These are phyloP conservation scores for Eucalyptus erythrocorys DNA, from an alignment of 345 rosid genomes.

Conservation along the genomic window DNA sequence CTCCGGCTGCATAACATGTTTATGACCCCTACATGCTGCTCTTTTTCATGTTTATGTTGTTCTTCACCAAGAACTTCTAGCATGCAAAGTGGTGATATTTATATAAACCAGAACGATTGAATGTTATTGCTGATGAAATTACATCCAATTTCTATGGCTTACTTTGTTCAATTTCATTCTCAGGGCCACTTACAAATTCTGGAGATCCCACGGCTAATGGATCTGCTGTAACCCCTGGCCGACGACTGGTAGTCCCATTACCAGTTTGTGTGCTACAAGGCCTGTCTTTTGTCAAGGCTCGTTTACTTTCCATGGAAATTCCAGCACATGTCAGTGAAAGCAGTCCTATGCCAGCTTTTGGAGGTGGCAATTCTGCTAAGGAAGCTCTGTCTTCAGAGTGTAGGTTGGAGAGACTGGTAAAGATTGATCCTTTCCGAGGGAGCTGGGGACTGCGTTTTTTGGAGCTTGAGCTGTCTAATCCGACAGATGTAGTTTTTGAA, in stretches of 20 bases:
- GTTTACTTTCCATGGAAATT: constrained; percentile 96
- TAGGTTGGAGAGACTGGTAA: constrained; percentile 68
- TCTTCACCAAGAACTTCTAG: not conserved
- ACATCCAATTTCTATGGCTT: not conserved
- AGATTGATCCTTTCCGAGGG: constrained; percentile 91
- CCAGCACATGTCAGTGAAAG: constrained; percentile 79
- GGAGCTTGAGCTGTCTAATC: constrained; percentile 89
- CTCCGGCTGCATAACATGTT: not conserved
- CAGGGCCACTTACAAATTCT: constrained; percentile 51
- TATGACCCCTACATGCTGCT: not conserved
- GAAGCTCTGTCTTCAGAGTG: constrained; percentile 35
- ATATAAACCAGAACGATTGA: not conserved
- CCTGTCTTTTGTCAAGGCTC: constrained; percentile 85
- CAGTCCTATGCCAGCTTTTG: constrained; percentile 24
- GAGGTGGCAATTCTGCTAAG: constrained; percentile 6
- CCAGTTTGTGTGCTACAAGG: constrained; percentile 88
- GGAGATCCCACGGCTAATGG: constrained; percentile 32
- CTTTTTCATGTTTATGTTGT: not conserved
- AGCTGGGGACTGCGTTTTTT: constrained; percentile 98
- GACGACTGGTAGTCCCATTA: constrained; percentile 85
- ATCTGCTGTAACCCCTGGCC: constrained; percentile 60
- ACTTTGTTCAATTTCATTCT: constrained; percentile 5
- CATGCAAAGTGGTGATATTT: not conserved
- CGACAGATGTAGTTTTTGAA: constrained; percentile 92
- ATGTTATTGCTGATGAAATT: not conserved